Evolutionary conservation across 2,329 filamentous ascomycete genomes (phyloP).

Genomic region (Penicillium sp.): DNA sequence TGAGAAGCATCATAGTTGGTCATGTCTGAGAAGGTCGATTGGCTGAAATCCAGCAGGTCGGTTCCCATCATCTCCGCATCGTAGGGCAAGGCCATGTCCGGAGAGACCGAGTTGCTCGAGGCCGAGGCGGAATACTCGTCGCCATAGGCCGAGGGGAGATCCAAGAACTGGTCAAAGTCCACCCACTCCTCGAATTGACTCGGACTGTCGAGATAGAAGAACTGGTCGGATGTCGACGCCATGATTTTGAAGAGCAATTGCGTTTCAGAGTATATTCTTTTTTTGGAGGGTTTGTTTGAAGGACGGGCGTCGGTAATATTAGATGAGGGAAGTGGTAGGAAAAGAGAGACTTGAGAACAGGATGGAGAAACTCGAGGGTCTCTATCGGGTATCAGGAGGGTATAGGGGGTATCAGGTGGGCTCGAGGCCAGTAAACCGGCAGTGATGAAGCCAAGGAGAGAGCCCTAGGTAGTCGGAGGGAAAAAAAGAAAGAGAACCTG

Average conservation of each 20-base stretch:
- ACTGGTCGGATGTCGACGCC: conserved; percentile 31
- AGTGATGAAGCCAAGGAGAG: conserved; percentile 3
- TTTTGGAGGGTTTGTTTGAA: not conserved
- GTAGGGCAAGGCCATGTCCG: conserved; percentile 32
- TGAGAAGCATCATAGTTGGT: conserved; percentile 25
- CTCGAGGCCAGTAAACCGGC: conserved; percentile 5
- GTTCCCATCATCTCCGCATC: conserved; percentile 28
- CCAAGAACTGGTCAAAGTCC: conserved; percentile 40
- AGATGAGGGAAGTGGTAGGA: not conserved
- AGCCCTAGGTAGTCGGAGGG: not conserved
- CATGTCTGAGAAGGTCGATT: conserved; percentile 30
- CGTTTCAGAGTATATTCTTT: not conserved
- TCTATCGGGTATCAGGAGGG: not conserved
- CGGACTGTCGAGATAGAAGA: conserved; percentile 28
- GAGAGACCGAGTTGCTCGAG: conserved; percentile 34
- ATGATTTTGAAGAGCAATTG: conserved; percentile 18
- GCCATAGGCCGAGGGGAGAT: conserved; percentile 31
- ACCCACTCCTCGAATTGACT: conserved; percentile 32
- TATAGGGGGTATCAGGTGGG: not conserved
- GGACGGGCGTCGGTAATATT: not conserved
- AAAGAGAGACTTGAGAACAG: not conserved
- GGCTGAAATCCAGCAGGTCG: conserved; percentile 21
- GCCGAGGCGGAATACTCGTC: conserved; percentile 34
- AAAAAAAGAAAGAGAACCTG: conserved; percentile 28
- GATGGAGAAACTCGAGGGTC: not conserved